Percentiles rank a stretch among this genome's conserved stretches.
These are phyloP conservation scores for Selaginella moellendorffii DNA, from an alignment of 75 land plant species.

Conservation along the genomic window DNA sequence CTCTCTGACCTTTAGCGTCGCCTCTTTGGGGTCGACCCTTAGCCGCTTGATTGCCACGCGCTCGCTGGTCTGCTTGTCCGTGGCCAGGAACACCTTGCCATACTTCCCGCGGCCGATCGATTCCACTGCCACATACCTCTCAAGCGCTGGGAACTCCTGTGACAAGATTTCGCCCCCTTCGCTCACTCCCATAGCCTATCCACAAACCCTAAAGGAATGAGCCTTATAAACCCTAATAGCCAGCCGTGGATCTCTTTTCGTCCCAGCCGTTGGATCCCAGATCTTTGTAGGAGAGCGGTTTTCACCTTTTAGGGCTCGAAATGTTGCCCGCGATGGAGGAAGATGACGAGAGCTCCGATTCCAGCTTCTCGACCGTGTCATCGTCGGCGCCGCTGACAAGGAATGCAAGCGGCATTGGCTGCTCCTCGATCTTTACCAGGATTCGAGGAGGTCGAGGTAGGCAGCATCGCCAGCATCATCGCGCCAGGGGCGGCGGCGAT, in stretches of 20 bases:
- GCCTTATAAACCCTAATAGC: neutral
- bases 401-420: neutral
- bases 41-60: constrained; percentile 69
- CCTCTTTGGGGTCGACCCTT: constrained; percentile 43
- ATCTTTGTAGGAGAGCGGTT: too few relatives aligned
- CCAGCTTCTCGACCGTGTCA: neutral
- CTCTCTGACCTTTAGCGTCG: neutral
- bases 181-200: neutral
- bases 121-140: constrained; percentile 64
- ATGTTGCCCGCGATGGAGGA: neutral
- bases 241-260: too few relatives aligned
- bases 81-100: constrained; percentile 68
- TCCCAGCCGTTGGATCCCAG: too few relatives aligned
- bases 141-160: constrained; percentile 23
- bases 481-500: neutral
- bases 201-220: neutral
- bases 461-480: too few relatives aligned
- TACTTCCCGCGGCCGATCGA: constrained; percentile 71
- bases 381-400: neutral
- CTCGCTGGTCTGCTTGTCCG: constrained; percentile 40
- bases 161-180: too few relatives aligned
- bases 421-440: neutral
- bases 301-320: neutral
- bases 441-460: neutral
- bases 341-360: neutral